Percentiles rank a stretch among this genome's conserved stretches.
Conservation (phyloP, 116 monocot species). For the Zostera marina region DNA sequence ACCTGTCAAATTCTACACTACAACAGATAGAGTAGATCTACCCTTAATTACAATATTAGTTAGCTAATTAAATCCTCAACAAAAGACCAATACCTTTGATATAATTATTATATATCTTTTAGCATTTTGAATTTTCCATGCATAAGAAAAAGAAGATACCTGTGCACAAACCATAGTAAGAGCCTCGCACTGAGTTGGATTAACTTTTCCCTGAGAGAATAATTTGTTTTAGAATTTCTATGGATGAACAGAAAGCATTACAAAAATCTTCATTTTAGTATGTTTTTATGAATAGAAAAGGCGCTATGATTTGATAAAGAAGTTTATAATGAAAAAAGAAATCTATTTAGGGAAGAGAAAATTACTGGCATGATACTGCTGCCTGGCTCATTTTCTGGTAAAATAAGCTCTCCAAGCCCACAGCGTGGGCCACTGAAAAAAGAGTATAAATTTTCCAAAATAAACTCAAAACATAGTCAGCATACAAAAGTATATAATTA, state of each 20-base stretch:
- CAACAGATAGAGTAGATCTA: too few species aligned
- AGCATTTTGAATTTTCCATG: neutral
- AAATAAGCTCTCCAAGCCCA: conserved; percentile 90
- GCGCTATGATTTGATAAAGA: too few species aligned
- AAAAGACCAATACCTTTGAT: too few species aligned
- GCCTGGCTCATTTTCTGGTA: conserved; percentile 98
- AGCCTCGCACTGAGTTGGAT: conserved; percentile 98
- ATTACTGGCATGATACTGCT: conserved; percentile 99
- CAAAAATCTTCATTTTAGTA: neutral
- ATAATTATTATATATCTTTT: neutral
- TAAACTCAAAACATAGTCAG: neutral
- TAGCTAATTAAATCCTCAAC: too few species aligned
- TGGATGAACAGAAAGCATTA: neutral
- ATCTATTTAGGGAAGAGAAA: neutral
- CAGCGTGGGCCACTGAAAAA: conserved; percentile 89
- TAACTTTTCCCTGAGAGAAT: conserved; percentile 89
- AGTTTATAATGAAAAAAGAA: neutral
- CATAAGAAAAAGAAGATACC: conserved; percentile 18
- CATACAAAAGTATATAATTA: neutral
- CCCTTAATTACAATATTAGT: too few species aligned
- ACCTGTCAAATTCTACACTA: too few species aligned
- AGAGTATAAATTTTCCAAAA: conserved; percentile 1
- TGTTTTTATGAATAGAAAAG: too few species aligned
- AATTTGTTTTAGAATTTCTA: conserved; percentile 1
- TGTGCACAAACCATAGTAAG: conserved; percentile 99